These are phyloP conservation scores for Sparassis latifolia DNA, from an alignment of 1,284 basidiomycete species.

Conservation along the genomic window DNA sequence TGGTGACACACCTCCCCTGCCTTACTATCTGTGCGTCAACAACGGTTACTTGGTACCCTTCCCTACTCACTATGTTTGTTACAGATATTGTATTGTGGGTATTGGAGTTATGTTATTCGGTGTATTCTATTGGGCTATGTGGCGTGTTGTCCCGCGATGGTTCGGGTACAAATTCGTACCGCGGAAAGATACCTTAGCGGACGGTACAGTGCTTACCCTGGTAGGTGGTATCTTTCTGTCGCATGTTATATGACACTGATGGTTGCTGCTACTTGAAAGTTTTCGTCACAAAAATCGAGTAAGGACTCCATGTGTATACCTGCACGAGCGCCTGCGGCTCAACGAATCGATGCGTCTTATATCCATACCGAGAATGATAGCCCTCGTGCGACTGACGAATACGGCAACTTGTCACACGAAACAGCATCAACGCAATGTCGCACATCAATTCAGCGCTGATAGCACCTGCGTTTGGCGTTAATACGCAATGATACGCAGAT, in stretches of 20 bases:
- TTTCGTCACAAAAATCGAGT: too few relatives aligned
- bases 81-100: not conserved
- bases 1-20: constrained; percentile 53
- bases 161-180: constrained; percentile 45
- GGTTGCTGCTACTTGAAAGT: too few relatives aligned
- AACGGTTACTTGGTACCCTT: not conserved
- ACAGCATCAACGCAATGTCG: too few relatives aligned
- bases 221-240: constrained; percentile 27
- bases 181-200: constrained; percentile 39
- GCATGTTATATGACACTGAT: too few relatives aligned
- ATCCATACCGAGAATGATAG: too few relatives aligned
- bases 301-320: too few relatives aligned
- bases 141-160: constrained; percentile 44
- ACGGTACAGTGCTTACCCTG: constrained; percentile 51
- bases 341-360: too few relatives aligned
- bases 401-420: too few relatives aligned
- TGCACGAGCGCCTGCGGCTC: too few relatives aligned
- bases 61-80: not conserved
- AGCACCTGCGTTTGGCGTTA: too few relatives aligned
- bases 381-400: too few relatives aligned
- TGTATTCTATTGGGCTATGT: constrained; percentile 48
- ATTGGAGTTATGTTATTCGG: constrained; percentile 10
- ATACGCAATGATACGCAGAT: not conserved
- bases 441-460: too few relatives aligned
- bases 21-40: constrained; percentile 45